phyloP scores from a whole-genome alignment of 2,329 filamentous ascomycete species.

The Leptographium galeiforme region DNA sequence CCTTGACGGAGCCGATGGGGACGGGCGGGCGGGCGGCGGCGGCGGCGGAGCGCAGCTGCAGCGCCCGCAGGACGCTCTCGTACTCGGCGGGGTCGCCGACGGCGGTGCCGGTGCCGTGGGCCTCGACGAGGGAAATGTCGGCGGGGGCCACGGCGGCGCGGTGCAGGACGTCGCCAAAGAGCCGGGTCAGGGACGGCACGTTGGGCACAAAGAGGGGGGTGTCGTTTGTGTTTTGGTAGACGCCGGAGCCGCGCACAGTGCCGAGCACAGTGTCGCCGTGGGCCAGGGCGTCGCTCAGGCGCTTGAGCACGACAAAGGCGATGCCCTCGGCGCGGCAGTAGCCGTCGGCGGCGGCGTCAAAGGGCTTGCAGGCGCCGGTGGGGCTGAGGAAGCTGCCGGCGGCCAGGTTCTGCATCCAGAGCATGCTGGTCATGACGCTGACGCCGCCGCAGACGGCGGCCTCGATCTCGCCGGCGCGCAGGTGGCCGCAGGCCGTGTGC shows the following conservation, averaged over 20 bases:
- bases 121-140: conserved; percentile 20
- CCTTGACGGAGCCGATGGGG: conserved; percentile 19
- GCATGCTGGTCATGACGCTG: conserved; percentile 21
- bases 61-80: conserved; percentile 18
- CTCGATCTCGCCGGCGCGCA: conserved; percentile 18
- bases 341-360: conserved; percentile 24
- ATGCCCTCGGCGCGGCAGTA: conserved; percentile 38
- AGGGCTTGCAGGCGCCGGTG: conserved; percentile 20
- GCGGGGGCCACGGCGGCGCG: conserved; percentile 13
- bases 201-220: conserved; percentile 16
- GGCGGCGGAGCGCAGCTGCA: conserved; percentile 14
- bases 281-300: conserved; percentile 26
- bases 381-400: conserved; percentile 18
- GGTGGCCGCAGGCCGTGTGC: conserved; percentile 17
- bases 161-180: conserved; percentile 20
- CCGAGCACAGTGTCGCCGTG: conserved; percentile 31
- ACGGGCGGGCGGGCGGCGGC: conserved; percentile 1
- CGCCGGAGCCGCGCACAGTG: conserved; percentile 22
- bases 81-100: conserved; percentile 24
- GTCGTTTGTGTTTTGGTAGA: conserved; percentile 27
- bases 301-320: conserved; percentile 31
- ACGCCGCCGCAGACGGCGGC: conserved; percentile 25
- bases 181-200: conserved; percentile 13
- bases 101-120: conserved; percentile 30
- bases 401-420: conserved; percentile 13